phyloP scores from a whole-genome alignment of 2,329 filamentous ascomycete species.

The Cytospora schulzeri region DNA sequence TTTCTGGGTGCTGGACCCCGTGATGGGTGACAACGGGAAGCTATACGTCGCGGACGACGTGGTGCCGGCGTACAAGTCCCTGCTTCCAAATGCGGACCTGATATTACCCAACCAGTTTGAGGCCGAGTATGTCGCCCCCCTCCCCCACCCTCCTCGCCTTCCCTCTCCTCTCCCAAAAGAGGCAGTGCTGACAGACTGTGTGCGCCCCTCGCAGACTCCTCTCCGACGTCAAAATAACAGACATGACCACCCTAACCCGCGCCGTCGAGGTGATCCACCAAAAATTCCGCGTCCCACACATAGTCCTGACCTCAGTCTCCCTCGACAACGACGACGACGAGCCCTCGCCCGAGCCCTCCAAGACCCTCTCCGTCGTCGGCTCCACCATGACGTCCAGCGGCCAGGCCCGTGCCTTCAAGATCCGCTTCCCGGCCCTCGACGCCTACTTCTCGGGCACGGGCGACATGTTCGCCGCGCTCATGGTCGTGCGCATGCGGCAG shows the following conservation, averaged over 20 bases:
- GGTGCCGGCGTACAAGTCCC: slow-evolving; percentile 82
- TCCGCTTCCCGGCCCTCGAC: slow-evolving; percentile 83
- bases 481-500: slow-evolving; percentile 84
- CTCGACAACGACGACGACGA: slow-evolving; percentile 52
- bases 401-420: slow-evolving; percentile 80
- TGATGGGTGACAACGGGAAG: slow-evolving; percentile 95
- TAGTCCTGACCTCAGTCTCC: slow-evolving; percentile 89
- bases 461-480: slow-evolving; percentile 96
- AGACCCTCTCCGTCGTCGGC: slow-evolving; percentile 74
- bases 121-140: slow-evolving; percentile 70
- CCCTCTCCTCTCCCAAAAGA: slow-evolving; percentile 15
- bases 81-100: slow-evolving; percentile 81
- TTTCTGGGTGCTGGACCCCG: slow-evolving; percentile 97
- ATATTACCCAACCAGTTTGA: slow-evolving; percentile 98
- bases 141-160: not conserved
- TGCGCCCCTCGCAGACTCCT: slow-evolving; percentile 63
- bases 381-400: slow-evolving; percentile 68
- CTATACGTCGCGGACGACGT: slow-evolving; percentile 92
- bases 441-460: slow-evolving; percentile 96
- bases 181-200: not conserved
- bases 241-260: slow-evolving; percentile 69
- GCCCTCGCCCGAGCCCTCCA: slow-evolving; percentile 52
- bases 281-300: slow-evolving; percentile 76
- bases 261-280: slow-evolving; percentile 80
- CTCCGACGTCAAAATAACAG: slow-evolving; percentile 80